phyloP scores from a whole-genome alignment of 306 rosid species.

The Elaeagnus macrophylla region DNA sequence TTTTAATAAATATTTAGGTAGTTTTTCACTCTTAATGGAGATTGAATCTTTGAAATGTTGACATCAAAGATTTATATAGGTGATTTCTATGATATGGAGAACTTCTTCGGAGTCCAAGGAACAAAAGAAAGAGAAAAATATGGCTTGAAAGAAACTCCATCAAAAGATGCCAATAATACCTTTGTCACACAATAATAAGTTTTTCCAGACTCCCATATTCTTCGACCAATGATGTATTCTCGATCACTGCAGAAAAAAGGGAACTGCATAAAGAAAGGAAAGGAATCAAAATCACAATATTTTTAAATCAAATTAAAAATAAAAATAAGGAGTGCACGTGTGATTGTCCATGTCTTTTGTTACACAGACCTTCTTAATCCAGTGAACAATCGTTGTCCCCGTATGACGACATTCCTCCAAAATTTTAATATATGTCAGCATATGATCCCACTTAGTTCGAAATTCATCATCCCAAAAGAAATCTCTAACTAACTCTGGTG shows the following conservation, averaged over 20 bases:
- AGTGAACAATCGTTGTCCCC: slow-evolving; percentile 72
- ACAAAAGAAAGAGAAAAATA: slow-evolving; percentile 16
- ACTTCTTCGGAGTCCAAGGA: slow-evolving; percentile 1
- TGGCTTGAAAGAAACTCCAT: neutral
- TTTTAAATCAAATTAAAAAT: slow-evolving; percentile 5
- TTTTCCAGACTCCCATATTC: slow-evolving; percentile 95
- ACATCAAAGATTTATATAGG: too few relatives aligned
- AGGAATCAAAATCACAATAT: slow-evolving; percentile 16
- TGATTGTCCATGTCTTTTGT: slow-evolving; percentile 6
- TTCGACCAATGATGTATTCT: slow-evolving; percentile 88
- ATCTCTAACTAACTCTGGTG: slow-evolving; percentile 91
- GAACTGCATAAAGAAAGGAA: slow-evolving; percentile 46
- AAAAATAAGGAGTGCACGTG: neutral
- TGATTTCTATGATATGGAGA: too few relatives aligned
- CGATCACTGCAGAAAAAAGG: slow-evolving; percentile 99
- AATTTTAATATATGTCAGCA: slow-evolving; percentile 63
- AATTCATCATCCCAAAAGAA: slow-evolving; percentile 99
- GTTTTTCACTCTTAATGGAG: too few relatives aligned
- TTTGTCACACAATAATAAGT: slow-evolving; percentile 84
- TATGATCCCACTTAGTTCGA: slow-evolving; percentile 92
- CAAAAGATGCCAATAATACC: slow-evolving; percentile 36
- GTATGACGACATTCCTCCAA: slow-evolving; percentile 75
- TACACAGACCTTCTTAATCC: slow-evolving; percentile 87
- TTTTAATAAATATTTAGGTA: too few relatives aligned
- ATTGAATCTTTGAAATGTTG: too few relatives aligned